Base-by-base conservation (phyloP, 1,284 basidiomycete species). In the Melampsora larici-populina region DNA sequence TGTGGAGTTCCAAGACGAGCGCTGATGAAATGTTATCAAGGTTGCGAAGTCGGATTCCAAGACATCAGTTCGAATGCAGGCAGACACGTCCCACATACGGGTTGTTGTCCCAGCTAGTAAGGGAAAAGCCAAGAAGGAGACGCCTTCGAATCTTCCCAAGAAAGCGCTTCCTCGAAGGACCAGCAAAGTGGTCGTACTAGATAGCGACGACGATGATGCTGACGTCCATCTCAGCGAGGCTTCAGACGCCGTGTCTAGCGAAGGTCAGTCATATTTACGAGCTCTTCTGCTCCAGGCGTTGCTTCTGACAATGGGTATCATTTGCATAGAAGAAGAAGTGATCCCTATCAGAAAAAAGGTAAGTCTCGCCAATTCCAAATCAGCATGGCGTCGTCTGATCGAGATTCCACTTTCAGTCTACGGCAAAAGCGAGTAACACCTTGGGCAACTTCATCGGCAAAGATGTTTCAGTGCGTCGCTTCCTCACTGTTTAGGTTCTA, bases 361-460 rank as follows among this genome's bases (percentile, higher is more conserved):
- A 17, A 60, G 55, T 31, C 17, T 46, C 46, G 46, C 46, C 4
- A 46, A 5, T 18, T 46, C 17, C 13, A 46, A 1, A 13, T 18
- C 46, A 46, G 46, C 46, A 46, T 46, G 17, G 5, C 17, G 46
- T 17, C 46, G 46, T 46, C 46, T 46, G 46, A 46, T 18, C 5
- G 17, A 46, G 5, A 46, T 46, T 46, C 17, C 46, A 46, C 46
- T 60, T 60, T 26, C 31, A 76, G 58, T 76, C 74, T 64, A 78
- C 75, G 21, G 68, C 43, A 21, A 78, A 78, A 43, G 43, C 75
- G 15, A 55, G 46, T 11, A 78, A 78, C 46, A 78, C 75, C 3
- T 46, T 78, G 4, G 68, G 75, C 6, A 78, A 78, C 64, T 78
- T 78, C 24, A 70, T 78, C 43, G 69, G 69, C 11, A 70, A 70